Conservation (phyloP, 2,329 filamentous ascomycete genomes). For the Penicillium brasilianum region DNA sequence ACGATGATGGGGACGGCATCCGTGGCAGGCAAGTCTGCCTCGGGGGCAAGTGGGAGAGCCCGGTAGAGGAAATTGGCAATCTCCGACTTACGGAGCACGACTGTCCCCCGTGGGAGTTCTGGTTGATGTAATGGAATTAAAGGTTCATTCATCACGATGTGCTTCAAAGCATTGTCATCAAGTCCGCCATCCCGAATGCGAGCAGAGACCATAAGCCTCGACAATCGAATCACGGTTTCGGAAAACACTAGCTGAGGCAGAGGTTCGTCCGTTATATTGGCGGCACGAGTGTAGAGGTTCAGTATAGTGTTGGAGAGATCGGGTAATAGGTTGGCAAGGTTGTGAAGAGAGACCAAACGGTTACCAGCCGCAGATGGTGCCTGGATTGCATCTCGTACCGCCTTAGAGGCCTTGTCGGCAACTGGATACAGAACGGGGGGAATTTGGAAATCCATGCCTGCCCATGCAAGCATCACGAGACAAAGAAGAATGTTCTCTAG, state of each 20-base stretch:
- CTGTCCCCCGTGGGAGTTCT: constrained; percentile 42
- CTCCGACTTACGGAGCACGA: constrained; percentile 62
- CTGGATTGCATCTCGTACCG: constrained; percentile 43
- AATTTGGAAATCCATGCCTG: constrained; percentile 75
- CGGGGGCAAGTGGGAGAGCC: constrained; percentile 68
- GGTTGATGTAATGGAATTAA: constrained; percentile 42
- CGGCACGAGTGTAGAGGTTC: constrained; percentile 59
- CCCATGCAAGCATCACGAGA: constrained; percentile 82
- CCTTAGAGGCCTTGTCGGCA: constrained; percentile 55
- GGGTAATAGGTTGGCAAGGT: constrained; percentile 59
- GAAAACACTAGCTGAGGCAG: constrained; percentile 60
- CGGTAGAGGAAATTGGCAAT: constrained; percentile 70
- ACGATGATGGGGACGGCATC: constrained; percentile 81
- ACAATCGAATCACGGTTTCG: constrained; percentile 61
- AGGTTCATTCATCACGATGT: constrained; percentile 63
- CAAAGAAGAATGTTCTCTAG: constrained; percentile 85
- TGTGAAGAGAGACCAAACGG: constrained; percentile 52
- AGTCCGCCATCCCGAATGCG: constrained; percentile 57
- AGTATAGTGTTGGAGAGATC: constrained; percentile 63
- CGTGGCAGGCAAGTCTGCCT: constrained; percentile 68
- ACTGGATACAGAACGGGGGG: constrained; percentile 59
- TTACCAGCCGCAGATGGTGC: constrained; percentile 55
- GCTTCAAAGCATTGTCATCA: constrained; percentile 58
- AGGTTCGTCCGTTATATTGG: constrained; percentile 58
- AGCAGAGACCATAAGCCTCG: constrained; percentile 58